Conservation (phyloP, 2,329 filamentous ascomycete genomes). For the Lasiodiplodia sp. region DNA sequence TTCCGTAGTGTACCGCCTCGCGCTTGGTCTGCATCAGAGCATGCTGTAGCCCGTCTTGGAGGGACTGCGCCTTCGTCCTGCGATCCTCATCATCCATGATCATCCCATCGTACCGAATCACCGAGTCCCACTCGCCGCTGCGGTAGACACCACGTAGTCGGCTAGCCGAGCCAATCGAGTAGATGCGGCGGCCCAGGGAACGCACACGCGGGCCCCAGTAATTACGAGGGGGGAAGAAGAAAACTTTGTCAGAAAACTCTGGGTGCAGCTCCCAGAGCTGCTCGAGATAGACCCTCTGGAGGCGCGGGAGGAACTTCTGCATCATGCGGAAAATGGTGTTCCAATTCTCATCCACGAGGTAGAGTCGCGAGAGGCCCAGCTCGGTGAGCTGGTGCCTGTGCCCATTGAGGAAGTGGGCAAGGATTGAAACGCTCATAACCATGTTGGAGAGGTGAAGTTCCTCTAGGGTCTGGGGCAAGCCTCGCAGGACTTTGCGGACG, state of each 20-base stretch:
- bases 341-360: conserved; percentile 1
- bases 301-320: neutral
- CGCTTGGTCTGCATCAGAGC: neutral
- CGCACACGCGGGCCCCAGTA: too few relatives aligned
- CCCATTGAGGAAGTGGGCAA: neutral
- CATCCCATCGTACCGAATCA: neutral
- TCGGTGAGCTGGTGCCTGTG: neutral
- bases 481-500: neutral
- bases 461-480: neutral
- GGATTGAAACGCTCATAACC: neutral
- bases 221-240: neutral
- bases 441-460: neutral
- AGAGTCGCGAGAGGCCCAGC: neutral
- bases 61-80: too few relatives aligned
- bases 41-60: neutral
- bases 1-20: neutral
- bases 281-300: neutral
- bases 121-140: neutral
- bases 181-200: neutral
- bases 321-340: neutral
- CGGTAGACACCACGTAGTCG: too few relatives aligned
- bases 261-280: conserved; percentile 1
- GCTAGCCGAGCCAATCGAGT: too few relatives aligned
- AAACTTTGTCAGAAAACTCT: neutral
- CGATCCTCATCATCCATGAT: neutral